These are phyloP conservation scores for Trichosporon coremiiforme DNA, from an alignment of 1,284 basidiomycete genomes.

Conservation along the genomic window DNA sequence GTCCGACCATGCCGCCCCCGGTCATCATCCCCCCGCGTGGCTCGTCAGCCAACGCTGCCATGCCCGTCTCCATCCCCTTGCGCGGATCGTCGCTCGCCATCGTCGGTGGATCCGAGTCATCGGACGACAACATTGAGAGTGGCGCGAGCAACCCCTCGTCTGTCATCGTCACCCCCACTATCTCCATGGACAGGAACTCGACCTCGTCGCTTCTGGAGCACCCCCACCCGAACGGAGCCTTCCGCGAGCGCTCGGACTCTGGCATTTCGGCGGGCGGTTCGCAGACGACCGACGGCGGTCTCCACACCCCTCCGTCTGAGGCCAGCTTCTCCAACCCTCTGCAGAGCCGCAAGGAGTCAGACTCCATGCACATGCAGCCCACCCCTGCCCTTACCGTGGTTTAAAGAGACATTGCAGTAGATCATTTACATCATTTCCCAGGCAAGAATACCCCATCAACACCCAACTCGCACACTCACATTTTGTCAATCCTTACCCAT, in stretches of 20 bases:
- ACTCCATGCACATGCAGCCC: background rate
- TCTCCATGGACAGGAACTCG: slow-evolving; percentile 26
- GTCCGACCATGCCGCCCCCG: slow-evolving; percentile 22
- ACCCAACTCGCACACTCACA: background rate
- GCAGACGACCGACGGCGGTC: slow-evolving; percentile 20
- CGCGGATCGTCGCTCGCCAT: slow-evolving; percentile 12
- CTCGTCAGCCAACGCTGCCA: slow-evolving; percentile 23
- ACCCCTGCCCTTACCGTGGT: slow-evolving; percentile 6
- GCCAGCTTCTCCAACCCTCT: background rate
- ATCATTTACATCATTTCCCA: background rate
- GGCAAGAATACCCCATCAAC: background rate
- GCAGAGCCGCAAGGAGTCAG: slow-evolving; percentile 5
- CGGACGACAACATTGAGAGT: slow-evolving; percentile 16
- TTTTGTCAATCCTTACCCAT: slow-evolving; percentile 1
- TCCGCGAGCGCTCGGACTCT: slow-evolving; percentile 30
- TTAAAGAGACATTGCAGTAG: background rate
- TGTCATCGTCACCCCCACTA: slow-evolving; percentile 31
- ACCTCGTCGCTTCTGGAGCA: slow-evolving; percentile 28
- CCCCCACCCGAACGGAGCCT: slow-evolving; percentile 17
- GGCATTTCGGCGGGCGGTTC: slow-evolving; percentile 19
- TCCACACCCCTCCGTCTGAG: slow-evolving; percentile 13
- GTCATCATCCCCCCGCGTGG: slow-evolving; percentile 30
- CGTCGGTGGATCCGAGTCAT: background rate
- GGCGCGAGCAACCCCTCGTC: slow-evolving; percentile 26
- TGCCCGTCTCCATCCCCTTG: slow-evolving; percentile 1